phyloP scores from a whole-genome alignment of 441 rosid species.

The Corymbia citriodora region DNA sequence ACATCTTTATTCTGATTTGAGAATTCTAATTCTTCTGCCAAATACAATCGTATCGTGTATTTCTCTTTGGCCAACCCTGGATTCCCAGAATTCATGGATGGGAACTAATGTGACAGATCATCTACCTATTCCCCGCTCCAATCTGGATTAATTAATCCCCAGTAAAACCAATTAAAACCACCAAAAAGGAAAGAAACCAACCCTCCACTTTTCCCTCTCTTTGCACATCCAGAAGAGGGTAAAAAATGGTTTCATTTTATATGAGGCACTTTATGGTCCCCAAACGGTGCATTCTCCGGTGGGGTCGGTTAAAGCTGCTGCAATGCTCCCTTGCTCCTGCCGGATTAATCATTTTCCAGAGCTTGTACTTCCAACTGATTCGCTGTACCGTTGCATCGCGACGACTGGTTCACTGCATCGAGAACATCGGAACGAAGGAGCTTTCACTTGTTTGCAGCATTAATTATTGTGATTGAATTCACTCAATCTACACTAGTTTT shows the following conservation, averaged over 20 bases:
- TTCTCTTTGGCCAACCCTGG: background rate
- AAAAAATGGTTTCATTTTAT: background rate
- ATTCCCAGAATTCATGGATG: background rate
- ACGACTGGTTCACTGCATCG: conserved; percentile 69
- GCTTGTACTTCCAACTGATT: conserved; percentile 16
- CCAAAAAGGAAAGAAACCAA: background rate
- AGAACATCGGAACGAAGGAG: conserved; percentile 58
- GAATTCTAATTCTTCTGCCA: background rate
- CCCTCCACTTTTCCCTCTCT: background rate
- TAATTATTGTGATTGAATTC: background rate
- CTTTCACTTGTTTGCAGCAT: background rate
- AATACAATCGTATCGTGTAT: background rate
- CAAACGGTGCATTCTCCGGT: background rate
- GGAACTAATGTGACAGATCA: background rate
- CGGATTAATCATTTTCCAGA: conserved; percentile 7
- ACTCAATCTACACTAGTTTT: background rate
- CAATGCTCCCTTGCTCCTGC: background rate
- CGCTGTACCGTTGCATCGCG: conserved; percentile 77
- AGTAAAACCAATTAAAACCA: background rate
- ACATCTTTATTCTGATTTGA: background rate
- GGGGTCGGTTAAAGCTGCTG: background rate
- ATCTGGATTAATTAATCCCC: background rate
- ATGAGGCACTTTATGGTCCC: background rate
- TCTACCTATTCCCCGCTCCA: background rate
- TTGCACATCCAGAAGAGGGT: background rate